These are phyloP conservation scores for Phytophthora ohioensis DNA, from an alignment of 352 stramenopile genomes.

Conservation along the genomic window DNA sequence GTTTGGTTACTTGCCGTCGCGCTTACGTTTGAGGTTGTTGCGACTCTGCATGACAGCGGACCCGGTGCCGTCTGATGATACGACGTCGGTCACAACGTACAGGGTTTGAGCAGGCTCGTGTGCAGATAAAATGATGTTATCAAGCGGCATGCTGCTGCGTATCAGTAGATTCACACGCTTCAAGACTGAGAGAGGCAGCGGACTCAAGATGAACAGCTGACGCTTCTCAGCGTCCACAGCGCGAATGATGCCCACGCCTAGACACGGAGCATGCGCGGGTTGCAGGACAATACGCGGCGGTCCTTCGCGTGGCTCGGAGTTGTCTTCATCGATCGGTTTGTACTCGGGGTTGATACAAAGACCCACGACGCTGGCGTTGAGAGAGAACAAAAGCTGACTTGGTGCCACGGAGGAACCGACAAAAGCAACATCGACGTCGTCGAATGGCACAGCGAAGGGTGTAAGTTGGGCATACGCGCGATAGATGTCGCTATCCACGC, in stretches of 20 bases:
- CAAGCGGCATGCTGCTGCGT: conserved; percentile 70
- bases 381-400: conserved; percentile 76
- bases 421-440: conserved; percentile 70
- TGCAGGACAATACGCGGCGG: conserved; percentile 67
- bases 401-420: conserved; percentile 65
- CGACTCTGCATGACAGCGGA: conserved; percentile 85
- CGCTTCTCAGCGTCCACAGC: conserved; percentile 62
- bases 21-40: conserved; percentile 91
- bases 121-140: conserved; percentile 61
- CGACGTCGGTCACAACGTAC: conserved; percentile 76
- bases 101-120: conserved; percentile 53
- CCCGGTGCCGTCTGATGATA: conserved; percentile 77
- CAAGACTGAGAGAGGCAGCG: conserved; percentile 60
- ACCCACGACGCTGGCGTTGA: conserved; percentile 79
- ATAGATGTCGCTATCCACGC: conserved; percentile 59
- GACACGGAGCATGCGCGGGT: conserved; percentile 62
- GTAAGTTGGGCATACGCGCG: conserved; percentile 55
- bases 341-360: conserved; percentile 70
- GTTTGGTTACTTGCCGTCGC: conserved; percentile 52
- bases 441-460: conserved; percentile 66
- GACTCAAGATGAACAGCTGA: conserved; percentile 73
- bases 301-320: conserved; percentile 20
- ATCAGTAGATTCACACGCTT: conserved; percentile 79
- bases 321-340: conserved; percentile 33
- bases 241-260: conserved; percentile 75